phyloP scores from a whole-genome alignment of 805 yeast species.

The Saturnispora saitoi region DNA sequence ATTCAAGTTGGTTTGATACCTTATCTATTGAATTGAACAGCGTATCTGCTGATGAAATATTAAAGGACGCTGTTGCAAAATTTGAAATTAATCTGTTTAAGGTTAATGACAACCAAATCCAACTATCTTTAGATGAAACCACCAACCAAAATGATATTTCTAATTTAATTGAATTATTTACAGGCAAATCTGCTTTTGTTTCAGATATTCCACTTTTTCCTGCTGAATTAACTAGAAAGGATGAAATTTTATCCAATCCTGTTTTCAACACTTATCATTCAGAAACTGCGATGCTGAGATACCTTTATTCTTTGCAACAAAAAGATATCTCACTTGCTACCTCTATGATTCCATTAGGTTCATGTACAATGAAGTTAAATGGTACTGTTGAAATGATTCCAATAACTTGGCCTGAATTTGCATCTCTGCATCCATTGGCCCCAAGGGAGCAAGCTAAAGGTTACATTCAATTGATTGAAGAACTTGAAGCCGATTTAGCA shows the following conservation, averaged over 20 bases:
- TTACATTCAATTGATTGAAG: conserved; percentile 63
- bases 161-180: conserved; percentile 53
- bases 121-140: conserved; percentile 89
- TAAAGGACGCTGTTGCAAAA: conserved; percentile 47
- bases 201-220: conserved; percentile 43
- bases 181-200: conserved; percentile 27
- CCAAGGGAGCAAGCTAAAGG: conserved; percentile 88
- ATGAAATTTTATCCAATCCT: conserved; percentile 53
- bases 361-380: conserved; percentile 96
- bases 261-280: conserved; percentile 86
- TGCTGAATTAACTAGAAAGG: conserved; percentile 42
- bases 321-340: conserved; percentile 90
- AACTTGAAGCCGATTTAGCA: conserved; percentile 76
- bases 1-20: conserved; percentile 66
- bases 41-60: conserved; percentile 44
- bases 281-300: conserved; percentile 91
- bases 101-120: conserved; percentile 51
- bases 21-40: conserved; percentile 53
- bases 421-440: conserved; percentile 84
- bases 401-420: conserved; percentile 89
- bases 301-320: conserved; percentile 72
- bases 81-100: conserved; percentile 72
- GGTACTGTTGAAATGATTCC: conserved; percentile 94
- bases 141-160: conserved; percentile 54
- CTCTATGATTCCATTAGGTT: conserved; percentile 95